Evolutionary conservation across 2,329 filamentous ascomycete genomes (phyloP).

Genomic region (Neofusicoccum ribis): DNA sequence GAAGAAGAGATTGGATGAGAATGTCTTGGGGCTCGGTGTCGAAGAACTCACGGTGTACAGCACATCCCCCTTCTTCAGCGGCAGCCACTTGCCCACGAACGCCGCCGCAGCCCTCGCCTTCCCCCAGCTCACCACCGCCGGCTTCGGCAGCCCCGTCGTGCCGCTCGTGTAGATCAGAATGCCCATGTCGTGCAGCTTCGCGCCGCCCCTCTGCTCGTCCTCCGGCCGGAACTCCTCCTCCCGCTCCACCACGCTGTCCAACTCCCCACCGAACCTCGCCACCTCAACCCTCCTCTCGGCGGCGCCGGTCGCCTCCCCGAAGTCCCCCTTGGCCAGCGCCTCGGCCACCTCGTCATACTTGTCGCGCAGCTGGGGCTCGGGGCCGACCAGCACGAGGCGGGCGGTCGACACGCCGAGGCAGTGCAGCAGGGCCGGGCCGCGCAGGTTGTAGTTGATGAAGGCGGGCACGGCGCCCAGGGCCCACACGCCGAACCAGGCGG

Average conservation of each 20-base stretch:
- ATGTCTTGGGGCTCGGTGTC: no score
- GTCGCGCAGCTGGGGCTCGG: slow-evolving; percentile 38
- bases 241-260: slow-evolving; percentile 28
- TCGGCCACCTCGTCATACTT: slow-evolving; percentile 41
- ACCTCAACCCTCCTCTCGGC: slow-evolving; percentile 45
- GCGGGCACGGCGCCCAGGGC: slow-evolving; percentile 68
- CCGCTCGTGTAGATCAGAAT: slow-evolving; percentile 71
- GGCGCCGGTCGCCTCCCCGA: slow-evolving; percentile 33
- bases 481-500: slow-evolving; percentile 65
- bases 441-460: slow-evolving; percentile 70
- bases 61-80: slow-evolving; percentile 49
- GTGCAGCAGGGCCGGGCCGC: slow-evolving; percentile 64
- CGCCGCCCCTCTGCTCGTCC: slow-evolving; percentile 42
- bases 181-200: slow-evolving; percentile 10
- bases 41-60: slow-evolving; percentile 58
- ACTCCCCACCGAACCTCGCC: background rate
- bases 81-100: slow-evolving; percentile 40
- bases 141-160: slow-evolving; percentile 75
- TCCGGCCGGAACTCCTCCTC: slow-evolving; percentile 43
- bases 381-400: slow-evolving; percentile 60
- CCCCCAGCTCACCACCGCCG: slow-evolving; percentile 50
- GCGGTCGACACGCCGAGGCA: slow-evolving; percentile 62
- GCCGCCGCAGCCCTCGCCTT: slow-evolving; percentile 38
- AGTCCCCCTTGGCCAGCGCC: slow-evolving; percentile 34
- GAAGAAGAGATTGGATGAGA: no score